Base-by-base conservation (phyloP, 306 rosid genomes). In the Parietaria judaica region DNA sequence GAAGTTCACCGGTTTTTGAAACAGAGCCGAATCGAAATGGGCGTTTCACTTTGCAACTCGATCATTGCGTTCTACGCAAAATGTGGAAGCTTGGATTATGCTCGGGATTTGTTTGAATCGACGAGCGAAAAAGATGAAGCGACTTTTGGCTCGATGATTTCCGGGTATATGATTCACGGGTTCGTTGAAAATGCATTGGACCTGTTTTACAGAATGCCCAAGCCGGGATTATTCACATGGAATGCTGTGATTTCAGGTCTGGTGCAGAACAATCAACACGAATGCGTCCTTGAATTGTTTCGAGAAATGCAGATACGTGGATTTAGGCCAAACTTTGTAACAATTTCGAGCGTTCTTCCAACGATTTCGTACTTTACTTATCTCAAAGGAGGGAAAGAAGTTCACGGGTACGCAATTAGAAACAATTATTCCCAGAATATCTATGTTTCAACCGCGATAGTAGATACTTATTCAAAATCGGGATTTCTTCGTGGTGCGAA, bases 71-170 rank as follows among this genome's bases (percentile, higher is more conserved):
- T 92, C 38, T 92, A 88, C 64, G 95, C 94, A 0, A 86, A 89
- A 71, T 88, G 95, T 61, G 95, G 96, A 6, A 78, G 75, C 72
- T 79, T 92, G 72, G 94, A 84, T 70, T 80, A 78, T 72, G 96
- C 94, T 48, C 74, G 75, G 35, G 80, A 80, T 54, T 67, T 86
- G 61, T 86, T 88, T 62, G 84, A 82, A 6, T 90, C 63, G 72
- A 82, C 83, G 95, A 61, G 60, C 51, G 87, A 70, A 46, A 92
- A 74, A 71, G 99, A 88, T 60, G 99, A 70, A 47, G 72, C 80
- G 63, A 82, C 90, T 66, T 82, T 79, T 63, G 84, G 85, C 36
- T 74, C 96, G 0, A 66, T 92, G 51, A 73, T 84, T 69, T 86
- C 90, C 0, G 88, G 94, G 50, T 92, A 82, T 72, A 86, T 92